A percentile compares a stretch with the other conserved stretches of the same genome.
phyloP scores from a whole-genome alignment of 2,329 filamentous ascomycete species.

The Colletotrichum shisoi region DNA sequence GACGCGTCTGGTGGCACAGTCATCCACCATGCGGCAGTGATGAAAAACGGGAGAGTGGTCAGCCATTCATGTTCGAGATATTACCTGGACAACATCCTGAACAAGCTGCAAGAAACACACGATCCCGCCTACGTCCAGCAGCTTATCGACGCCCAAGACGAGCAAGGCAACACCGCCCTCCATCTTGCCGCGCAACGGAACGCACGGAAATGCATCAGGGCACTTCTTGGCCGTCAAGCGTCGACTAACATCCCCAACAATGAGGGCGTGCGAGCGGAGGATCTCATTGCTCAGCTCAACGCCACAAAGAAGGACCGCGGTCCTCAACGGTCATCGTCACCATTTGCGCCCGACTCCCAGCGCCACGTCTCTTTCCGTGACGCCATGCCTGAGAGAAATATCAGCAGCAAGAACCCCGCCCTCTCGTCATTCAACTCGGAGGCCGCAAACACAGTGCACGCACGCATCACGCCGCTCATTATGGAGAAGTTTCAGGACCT shows the following conservation, averaged over 20 bases:
- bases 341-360: constrained; percentile 69
- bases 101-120: constrained; percentile 81
- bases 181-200: constrained; percentile 80
- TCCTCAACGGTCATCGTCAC: constrained; percentile 78
- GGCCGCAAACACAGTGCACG: constrained; percentile 73
- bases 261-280: constrained; percentile 82
- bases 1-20: constrained; percentile 86
- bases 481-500: constrained; percentile 76
- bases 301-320: constrained; percentile 70
- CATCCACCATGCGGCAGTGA: constrained; percentile 92
- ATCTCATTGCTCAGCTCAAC: constrained; percentile 80
- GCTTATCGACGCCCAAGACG: constrained; percentile 82
- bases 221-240: constrained; percentile 79
- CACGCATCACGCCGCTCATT: constrained; percentile 73
- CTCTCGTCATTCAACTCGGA: constrained; percentile 62
- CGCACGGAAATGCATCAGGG: constrained; percentile 87
- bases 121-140: constrained; percentile 78
- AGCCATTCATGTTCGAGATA: constrained; percentile 91
- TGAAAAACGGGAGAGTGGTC: constrained; percentile 79
- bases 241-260: constrained; percentile 83
- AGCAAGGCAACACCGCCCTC: constrained; percentile 86
- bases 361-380: constrained; percentile 64
- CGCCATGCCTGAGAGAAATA: constrained; percentile 52
- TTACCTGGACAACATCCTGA: constrained; percentile 90
- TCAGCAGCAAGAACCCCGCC: constrained; percentile 52